Percentiles rank a stretch among this genome's conserved stretches.
phyloP scores from a whole-genome alignment of 371 early-diverging fungal genomes.

The Circinella minor region DNA sequence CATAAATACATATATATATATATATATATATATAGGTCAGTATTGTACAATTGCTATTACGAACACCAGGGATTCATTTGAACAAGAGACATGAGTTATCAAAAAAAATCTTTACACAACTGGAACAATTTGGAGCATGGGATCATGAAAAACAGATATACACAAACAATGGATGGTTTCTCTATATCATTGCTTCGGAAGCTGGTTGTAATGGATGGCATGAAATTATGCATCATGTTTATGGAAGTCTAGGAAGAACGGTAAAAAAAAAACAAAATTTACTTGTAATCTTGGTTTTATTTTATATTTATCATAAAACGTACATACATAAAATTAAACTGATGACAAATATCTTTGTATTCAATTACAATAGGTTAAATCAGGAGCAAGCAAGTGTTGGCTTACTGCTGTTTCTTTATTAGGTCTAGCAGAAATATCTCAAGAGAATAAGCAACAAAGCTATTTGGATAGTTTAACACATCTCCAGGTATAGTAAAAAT shows the following conservation, averaged over 20 bases:
- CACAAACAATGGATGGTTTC: constrained; percentile 32
- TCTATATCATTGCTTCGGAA: constrained; percentile 41
- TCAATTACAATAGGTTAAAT: constrained; percentile 24
- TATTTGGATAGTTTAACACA: constrained; percentile 16
- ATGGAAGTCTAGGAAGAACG: constrained; percentile 26
- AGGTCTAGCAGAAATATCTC: constrained; percentile 31
- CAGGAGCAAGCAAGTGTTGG: constrained; percentile 40
- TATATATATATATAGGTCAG: constrained; percentile 28
- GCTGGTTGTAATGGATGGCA: constrained; percentile 44
- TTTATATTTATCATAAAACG: not conserved
- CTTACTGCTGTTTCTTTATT: constrained; percentile 28
- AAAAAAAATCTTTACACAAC: not conserved
- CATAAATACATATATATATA: not conserved
- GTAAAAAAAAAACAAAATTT: constrained; percentile 17
- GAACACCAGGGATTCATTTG: constrained; percentile 16
- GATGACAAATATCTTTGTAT: no score
- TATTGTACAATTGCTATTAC: constrained; percentile 30
- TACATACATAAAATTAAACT: not conserved
- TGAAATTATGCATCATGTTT: constrained; percentile 33
- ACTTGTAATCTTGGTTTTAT: no score
- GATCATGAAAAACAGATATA: constrained; percentile 14
- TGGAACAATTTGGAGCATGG: constrained; percentile 37
- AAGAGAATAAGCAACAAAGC: constrained; percentile 20
- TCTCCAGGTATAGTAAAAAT: constrained; percentile 24
- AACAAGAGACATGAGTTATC: not conserved